Evolutionary conservation across 2,329 filamentous ascomycete species (phyloP).

Genomic region (Emericellopsis atlantica): DNA sequence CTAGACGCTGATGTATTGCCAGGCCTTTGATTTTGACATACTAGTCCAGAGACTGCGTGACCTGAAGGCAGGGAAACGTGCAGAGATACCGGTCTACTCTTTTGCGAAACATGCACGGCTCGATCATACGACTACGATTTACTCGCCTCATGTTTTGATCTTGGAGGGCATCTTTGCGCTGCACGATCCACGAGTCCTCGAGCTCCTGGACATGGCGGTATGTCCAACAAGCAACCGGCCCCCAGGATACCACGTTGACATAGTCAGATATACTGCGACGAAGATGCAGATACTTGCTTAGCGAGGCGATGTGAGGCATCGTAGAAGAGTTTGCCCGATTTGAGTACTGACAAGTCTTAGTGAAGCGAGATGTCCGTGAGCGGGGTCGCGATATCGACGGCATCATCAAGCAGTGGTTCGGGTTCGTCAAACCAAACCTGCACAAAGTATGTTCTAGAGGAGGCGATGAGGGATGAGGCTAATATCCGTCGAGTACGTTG

Average conservation of each 20-base stretch:
- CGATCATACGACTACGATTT: conserved; percentile 72
- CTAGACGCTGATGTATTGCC: conserved; percentile 1
- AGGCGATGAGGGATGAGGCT: not conserved
- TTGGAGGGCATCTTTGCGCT: conserved; percentile 93
- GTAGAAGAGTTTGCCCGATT: conserved; percentile 5
- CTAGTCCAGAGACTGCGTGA: conserved; percentile 69
- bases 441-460: conserved; percentile 43
- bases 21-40: conserved; percentile 86
- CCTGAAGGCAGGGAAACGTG: conserved; percentile 85
- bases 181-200: conserved; percentile 74
- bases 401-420: conserved; percentile 97
- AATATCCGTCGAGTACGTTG: conserved; percentile 52
- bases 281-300: conserved; percentile 86
- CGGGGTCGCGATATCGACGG: conserved; percentile 86
- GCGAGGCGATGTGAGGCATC: conserved; percentile 58
- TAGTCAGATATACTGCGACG: conserved; percentile 79
- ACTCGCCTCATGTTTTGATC: conserved; percentile 91
- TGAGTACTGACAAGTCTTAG: conserved; percentile 23
- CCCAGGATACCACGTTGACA: not conserved
- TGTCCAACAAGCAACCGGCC: conserved; percentile 1
- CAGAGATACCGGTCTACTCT: conserved; percentile 89
- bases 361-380: conserved; percentile 78
- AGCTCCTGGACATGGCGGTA: conserved; percentile 84
- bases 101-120: conserved; percentile 82
- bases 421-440: conserved; percentile 93